Evolutionary conservation across 257 asterid genomes (phyloP).

Genomic region (Capsicum rhomboideum): DNA sequence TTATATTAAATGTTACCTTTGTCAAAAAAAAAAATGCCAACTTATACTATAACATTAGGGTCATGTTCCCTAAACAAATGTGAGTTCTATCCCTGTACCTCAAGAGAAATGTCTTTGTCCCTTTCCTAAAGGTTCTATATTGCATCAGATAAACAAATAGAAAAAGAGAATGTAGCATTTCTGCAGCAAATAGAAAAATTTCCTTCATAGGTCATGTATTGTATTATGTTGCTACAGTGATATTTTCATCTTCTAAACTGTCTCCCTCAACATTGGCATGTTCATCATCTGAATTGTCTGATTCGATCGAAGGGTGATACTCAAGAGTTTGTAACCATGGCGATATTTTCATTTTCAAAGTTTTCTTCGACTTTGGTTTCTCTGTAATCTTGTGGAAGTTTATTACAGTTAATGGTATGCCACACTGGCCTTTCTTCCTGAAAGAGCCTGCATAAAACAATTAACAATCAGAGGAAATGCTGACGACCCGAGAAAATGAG

Average conservation of each 20-base stretch:
- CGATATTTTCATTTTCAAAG: conserved; percentile 38
- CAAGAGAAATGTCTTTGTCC: background rate
- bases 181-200: background rate
- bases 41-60: background rate
- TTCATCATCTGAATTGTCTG: conserved; percentile 10
- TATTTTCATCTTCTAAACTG: conserved; percentile 34
- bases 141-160: background rate
- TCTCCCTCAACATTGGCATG: conserved; percentile 18
- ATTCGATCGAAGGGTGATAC: conserved; percentile 29
- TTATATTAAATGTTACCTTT: no score
- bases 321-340: conserved; percentile 43
- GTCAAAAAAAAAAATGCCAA: background rate
- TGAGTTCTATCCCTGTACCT: background rate
- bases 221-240: conserved; percentile 36
- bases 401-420: conserved; percentile 80
- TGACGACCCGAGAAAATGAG: background rate
- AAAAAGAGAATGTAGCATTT: background rate
- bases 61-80: background rate
- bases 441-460: conserved; percentile 47
- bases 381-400: conserved; percentile 44
- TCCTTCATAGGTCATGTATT: background rate
- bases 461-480: background rate
- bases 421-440: conserved; percentile 81
- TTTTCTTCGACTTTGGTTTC: conserved; percentile 25
- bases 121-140: background rate